A percentile compares a stretch with the other conserved stretches of the same genome.
Conservation (phyloP, 2,329 filamentous ascomycete species). For the Didymella pinodella region DNA sequence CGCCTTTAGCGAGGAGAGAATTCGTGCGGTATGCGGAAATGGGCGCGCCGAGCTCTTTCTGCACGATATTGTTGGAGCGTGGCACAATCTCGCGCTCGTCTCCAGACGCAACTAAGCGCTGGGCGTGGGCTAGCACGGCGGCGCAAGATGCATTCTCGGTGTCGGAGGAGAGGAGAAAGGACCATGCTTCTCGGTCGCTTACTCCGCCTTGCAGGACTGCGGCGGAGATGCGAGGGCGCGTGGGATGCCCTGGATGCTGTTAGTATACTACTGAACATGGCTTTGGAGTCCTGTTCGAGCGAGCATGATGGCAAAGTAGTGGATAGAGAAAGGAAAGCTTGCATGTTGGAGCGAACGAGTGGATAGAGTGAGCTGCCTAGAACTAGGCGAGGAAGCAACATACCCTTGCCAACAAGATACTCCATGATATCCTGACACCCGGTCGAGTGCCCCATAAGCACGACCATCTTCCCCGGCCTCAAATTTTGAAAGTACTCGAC, state of each 20-base stretch:
- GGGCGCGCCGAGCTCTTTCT: constrained; percentile 49
- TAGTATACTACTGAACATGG: neutral
- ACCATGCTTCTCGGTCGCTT: constrained; percentile 73
- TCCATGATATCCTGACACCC: constrained; percentile 73
- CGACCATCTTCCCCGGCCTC: constrained; percentile 61
- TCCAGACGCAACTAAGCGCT: constrained; percentile 64
- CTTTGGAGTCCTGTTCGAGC: too few species aligned
- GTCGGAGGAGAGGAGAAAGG: constrained; percentile 48
- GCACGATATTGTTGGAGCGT: constrained; percentile 39
- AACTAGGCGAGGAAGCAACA: neutral
- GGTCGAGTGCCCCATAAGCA: constrained; percentile 74
- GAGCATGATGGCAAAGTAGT: too few species aligned
- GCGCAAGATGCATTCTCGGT: constrained; percentile 20
- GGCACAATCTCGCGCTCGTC: constrained; percentile 64
- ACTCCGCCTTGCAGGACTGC: constrained; percentile 82
- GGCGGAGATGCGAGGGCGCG: constrained; percentile 69
- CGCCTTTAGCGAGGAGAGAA: constrained; percentile 65
- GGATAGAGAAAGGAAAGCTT: too few species aligned
- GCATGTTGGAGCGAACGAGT: neutral
- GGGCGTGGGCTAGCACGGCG: constrained; percentile 56
- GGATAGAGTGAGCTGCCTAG: neutral
- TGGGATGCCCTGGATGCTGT: constrained; percentile 33
- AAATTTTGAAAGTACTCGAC: constrained; percentile 59
- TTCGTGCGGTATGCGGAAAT: constrained; percentile 67
- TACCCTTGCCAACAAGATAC: constrained; percentile 58